Conservation (phyloP, 257 asterid genomes). For the Nicotiana obtusifolia region DNA sequence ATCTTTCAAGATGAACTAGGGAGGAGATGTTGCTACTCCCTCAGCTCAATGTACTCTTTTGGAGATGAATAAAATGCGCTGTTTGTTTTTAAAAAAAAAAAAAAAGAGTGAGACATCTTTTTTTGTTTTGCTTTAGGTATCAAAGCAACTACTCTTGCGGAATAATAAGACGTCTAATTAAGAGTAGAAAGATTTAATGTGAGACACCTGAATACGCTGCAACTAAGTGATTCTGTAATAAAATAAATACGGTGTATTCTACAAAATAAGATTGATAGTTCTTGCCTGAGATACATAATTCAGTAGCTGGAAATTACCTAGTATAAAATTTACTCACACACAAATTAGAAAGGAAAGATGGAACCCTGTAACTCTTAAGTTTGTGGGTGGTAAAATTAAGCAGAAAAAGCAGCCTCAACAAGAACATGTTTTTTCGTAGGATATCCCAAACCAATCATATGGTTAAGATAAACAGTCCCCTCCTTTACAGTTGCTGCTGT, state of each 20-base stretch:
- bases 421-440: slow-evolving; percentile 78
- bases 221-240: neutral
- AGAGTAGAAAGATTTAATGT: too few species aligned
- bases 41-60: too few species aligned
- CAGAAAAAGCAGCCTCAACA: slow-evolving; percentile 61
- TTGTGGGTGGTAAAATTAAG: neutral
- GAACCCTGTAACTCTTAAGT: too few species aligned
- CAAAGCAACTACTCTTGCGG: too few species aligned
- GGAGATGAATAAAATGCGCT: too few species aligned
- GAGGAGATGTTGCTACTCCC: too few species aligned
- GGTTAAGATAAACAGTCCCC: slow-evolving; percentile 69
- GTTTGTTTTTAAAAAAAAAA: too few species aligned
- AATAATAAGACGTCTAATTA: too few species aligned
- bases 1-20: too few species aligned
- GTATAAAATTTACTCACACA: neutral
- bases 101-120: too few species aligned
- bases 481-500: slow-evolving; percentile 80
- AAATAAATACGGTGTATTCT: neutral
- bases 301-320: neutral
- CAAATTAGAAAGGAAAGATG: neutral
- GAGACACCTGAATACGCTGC: neutral
- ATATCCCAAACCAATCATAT: slow-evolving; percentile 79
- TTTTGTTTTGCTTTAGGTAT: too few species aligned
- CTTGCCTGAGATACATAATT: neutral
- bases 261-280: neutral